These are phyloP conservation scores for Bolboschoenoplectus hybrid DNA, from an alignment of 202 grass and related monocot genomes.

Conservation along the genomic window DNA sequence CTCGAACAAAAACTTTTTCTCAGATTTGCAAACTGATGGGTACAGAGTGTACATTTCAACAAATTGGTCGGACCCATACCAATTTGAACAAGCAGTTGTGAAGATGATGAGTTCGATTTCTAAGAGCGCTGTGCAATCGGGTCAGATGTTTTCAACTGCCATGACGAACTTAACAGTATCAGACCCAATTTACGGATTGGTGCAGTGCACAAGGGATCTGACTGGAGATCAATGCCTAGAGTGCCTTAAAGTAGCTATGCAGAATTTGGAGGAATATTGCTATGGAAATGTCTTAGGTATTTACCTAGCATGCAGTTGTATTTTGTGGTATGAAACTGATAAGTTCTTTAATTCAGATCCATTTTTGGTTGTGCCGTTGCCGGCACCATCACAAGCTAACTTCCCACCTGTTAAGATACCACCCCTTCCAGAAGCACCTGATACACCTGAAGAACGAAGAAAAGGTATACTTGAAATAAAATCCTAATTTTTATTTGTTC, in stretches of 20 bases:
- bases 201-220: slow-evolving; percentile 37
- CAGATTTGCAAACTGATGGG: background rate
- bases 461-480: slow-evolving; percentile 16
- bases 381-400: background rate
- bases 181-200: slow-evolving; percentile 16
- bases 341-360: slow-evolving; percentile 26
- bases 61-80: slow-evolving; percentile 32
- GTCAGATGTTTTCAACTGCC: slow-evolving; percentile 21
- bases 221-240: slow-evolving; percentile 27
- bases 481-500: background rate
- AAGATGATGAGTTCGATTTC: slow-evolving; percentile 27
- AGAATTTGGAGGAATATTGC: background rate
- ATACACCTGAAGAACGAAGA: background rate
- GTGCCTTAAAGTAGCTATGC: slow-evolving; percentile 28
- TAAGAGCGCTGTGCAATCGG: background rate
- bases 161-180: background rate
- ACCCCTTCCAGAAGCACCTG: background rate
- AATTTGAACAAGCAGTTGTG: slow-evolving; percentile 20
- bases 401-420: background rate
- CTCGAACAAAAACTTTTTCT: slow-evolving; percentile 23
- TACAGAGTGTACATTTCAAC: background rate
- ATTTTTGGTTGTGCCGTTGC: background rate
- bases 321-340: slow-evolving; percentile 15
- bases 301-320: background rate
- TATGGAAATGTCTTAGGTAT: slow-evolving; percentile 16